Base-by-base conservation (phyloP, 1,284 basidiomycete genomes). In the Ceratobasidium theobromae region DNA sequence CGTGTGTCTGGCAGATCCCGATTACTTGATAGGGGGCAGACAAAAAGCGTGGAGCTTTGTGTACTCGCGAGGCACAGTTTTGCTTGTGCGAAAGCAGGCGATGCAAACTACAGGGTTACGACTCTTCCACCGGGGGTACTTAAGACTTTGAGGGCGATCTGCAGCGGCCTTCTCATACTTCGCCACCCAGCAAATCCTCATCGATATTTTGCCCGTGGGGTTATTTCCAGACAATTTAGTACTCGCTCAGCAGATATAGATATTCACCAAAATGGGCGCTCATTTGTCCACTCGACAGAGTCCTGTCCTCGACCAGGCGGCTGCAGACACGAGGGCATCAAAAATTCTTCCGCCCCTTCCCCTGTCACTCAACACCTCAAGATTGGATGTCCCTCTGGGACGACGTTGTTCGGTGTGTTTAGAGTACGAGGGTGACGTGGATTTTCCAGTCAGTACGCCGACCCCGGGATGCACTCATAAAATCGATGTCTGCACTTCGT, bases 401-500 rank as follows among this genome's bases (percentile, higher is more conserved):
- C 43, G 25, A 12, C 35, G 21, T 4, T 62, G 58, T 23, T 14
- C 30, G 5, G 25, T 62, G 28, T 62, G 58, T 27, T n/a, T 45
- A n/a, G 43, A 45, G 18, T 40, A 51, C 32, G 58, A 58, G 12
- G 4, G 27, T 16, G 38, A 30, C 23, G 48, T 40, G 3, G 25
- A 27, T 9, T 41, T 62, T 41, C 58, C 58, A 33, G n/a, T 12
- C 21, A 18, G 2, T 18, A 32, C 58, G 45, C 58, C 58, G 8
- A 62, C 58, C 4, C 14, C 4, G 28, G 32, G 35, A 38, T 62
- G 58, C 35, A 51, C 18, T 4, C 58, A 62, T 33, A 28, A 11
- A 6, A 33, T 40, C 35, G 30, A 62, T 28, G 21, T 62, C 23
- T 62, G 58, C 25, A 16, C n/a, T 11, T 40, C 46, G 28, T 62